These are phyloP conservation scores for Primulina eburnea DNA, from an alignment of 257 asterid genomes.

Conservation along the genomic window DNA sequence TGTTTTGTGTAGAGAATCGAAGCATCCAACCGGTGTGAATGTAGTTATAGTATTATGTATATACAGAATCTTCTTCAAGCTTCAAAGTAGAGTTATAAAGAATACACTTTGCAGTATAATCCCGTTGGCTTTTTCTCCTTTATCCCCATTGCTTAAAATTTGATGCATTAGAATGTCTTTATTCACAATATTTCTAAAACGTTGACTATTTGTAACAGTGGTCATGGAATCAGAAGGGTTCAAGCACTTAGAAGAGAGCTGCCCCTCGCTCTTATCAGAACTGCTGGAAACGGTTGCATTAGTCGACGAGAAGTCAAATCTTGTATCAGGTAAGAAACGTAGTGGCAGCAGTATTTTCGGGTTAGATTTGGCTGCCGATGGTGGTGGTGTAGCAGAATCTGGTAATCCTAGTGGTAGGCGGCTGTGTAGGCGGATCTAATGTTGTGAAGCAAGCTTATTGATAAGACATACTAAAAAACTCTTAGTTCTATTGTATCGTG, in stretches of 20 bases:
- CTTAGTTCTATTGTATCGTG: background rate
- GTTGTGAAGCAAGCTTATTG: constrained; percentile 14
- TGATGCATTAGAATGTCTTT: constrained; percentile 7
- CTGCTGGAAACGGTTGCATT: constrained; percentile 86
- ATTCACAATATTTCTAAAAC: constrained; percentile 27
- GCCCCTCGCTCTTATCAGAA: constrained; percentile 74
- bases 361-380: constrained; percentile 67
- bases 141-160: constrained; percentile 4
- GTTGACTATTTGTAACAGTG: constrained; percentile 38
- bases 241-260: constrained; percentile 67
- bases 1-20: background rate
- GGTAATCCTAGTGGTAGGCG: constrained; percentile 58
- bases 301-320: constrained; percentile 59
- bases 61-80: background rate
- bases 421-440: constrained; percentile 60
- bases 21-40: background rate
- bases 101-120: constrained; percentile 7
- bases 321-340: constrained; percentile 60
- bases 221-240: constrained; percentile 88
- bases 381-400: constrained; percentile 48
- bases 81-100: background rate
- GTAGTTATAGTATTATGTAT: background rate
- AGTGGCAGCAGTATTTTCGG: constrained; percentile 88
- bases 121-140: background rate
- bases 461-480: background rate